Evolutionary conservation across 495 filamentous ascomycete species (phyloP).

Genomic region (Amniculicola lignicola): DNA sequence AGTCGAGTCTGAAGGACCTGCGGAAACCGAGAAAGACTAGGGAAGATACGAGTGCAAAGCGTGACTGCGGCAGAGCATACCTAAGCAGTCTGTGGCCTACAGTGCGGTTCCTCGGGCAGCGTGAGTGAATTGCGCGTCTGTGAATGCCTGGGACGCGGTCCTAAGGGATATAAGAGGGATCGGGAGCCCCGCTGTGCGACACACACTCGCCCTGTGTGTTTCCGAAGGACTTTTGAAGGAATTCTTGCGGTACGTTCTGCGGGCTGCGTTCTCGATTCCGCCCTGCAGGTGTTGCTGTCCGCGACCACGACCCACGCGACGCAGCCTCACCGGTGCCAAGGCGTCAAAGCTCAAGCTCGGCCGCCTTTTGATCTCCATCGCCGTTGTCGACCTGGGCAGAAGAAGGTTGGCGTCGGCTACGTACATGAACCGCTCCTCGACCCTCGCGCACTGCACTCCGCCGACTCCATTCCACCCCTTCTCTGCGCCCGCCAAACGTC

Average conservation of each 20-base stretch:
- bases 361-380: constrained; percentile 7
- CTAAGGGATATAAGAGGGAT: no score
- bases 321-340: no score
- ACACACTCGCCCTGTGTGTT: no score
- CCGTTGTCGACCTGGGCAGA: background rate
- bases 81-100: background rate
- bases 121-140: constrained; percentile 26
- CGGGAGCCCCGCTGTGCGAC: no score
- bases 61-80: background rate
- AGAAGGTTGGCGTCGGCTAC: constrained; percentile 33
- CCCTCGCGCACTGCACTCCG: background rate
- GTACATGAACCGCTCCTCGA: constrained; percentile 16
- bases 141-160: constrained; percentile 27
- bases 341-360: constrained; percentile 30
- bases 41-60: background rate
- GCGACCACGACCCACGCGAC: no score
- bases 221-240: no score
- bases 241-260: no score
- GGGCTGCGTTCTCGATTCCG: no score
- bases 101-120: no score
- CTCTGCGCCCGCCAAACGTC: background rate
- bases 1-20: background rate
- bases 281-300: no score
- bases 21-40: background rate
- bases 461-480: background rate